Percentiles rank a stretch among this genome's conserved stretches.
Conservation (phyloP, 1,284 basidiomycete genomes). For the Heterobasidion parviporum region DNA sequence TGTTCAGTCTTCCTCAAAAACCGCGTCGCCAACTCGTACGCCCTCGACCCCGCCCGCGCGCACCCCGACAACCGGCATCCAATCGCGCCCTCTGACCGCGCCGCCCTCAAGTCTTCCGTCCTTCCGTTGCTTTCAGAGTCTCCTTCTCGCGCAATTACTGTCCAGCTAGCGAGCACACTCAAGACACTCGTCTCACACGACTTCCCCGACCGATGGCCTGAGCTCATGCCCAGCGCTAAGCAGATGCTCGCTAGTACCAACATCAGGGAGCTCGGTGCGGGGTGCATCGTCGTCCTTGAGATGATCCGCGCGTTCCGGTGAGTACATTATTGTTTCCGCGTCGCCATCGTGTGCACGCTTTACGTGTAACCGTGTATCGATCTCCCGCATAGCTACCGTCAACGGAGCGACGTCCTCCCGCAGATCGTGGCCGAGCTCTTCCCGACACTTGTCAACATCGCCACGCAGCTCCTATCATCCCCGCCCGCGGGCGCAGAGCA, state of each 20-base stretch:
- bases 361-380: background rate
- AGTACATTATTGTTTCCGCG: conserved; percentile 2
- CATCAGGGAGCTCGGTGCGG: conserved; percentile 68
- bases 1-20: conserved; percentile 84
- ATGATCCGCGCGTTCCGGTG: conserved; percentile 66
- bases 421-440: conserved; percentile 56
- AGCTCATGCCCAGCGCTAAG: conserved; percentile 54
- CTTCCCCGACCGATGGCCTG: conserved; percentile 70
- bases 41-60: conserved; percentile 33
- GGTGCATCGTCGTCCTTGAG: conserved; percentile 68
- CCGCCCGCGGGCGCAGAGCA: conserved; percentile 47
- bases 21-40: conserved; percentile 60
- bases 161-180: conserved; percentile 66
- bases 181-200: conserved; percentile 66
- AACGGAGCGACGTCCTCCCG: conserved; percentile 49
- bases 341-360: background rate
- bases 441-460: conserved; percentile 66
- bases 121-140: conserved; percentile 62
- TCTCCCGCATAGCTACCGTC: conserved; percentile 47
- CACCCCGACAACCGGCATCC: conserved; percentile 46
- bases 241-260: conserved; percentile 53
- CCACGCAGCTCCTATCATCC: conserved; percentile 52
- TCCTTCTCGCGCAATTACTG: conserved; percentile 57
- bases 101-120: conserved; percentile 57
- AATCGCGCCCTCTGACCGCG: conserved; percentile 60